These are phyloP conservation scores for Akanthomyces dipterigenus DNA, from an alignment of 2,329 filamentous ascomycete genomes.

Conservation along the genomic window DNA sequence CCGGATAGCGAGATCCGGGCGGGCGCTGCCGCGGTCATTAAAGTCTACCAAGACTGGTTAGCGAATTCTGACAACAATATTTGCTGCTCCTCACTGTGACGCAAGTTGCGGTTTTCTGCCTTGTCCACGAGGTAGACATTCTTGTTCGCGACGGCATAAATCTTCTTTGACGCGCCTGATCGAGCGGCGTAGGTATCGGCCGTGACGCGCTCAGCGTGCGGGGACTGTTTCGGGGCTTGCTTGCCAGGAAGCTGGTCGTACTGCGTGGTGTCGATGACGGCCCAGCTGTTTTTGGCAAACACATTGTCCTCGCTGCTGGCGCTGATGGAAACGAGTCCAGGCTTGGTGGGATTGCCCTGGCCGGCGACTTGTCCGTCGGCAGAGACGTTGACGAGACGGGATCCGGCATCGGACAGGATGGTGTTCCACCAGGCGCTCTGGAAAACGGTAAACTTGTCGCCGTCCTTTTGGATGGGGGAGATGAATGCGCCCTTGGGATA, in stretches of 20 bases:
- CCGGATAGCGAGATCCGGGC: constrained; percentile 5
- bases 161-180: not conserved
- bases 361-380: not conserved
- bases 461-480: constrained; percentile 4
- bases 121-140: constrained; percentile 12
- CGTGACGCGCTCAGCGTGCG: not conserved
- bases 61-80: not conserved
- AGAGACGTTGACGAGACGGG: not conserved
- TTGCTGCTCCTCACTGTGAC: constrained; percentile 5
- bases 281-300: constrained; percentile 9
- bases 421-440: constrained; percentile 10
- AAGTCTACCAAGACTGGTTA: not conserved
- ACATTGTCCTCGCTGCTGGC: not conserved
- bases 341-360: not conserved
- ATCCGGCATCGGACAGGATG: constrained; percentile 7
- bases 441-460: constrained; percentile 10
- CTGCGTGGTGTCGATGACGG: constrained; percentile 12
- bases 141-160: constrained; percentile 5
- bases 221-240: not conserved
- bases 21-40: constrained; percentile 9
- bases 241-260: constrained; percentile 11
- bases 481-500: constrained; percentile 1
- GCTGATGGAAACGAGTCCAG: not conserved
- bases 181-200: not conserved
- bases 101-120: constrained; percentile 8